A percentile compares a stretch with the other conserved stretches of the same genome.
phyloP scores from a whole-genome alignment of 2,329 filamentous ascomycete genomes.

The Colletotrichum lentis region DNA sequence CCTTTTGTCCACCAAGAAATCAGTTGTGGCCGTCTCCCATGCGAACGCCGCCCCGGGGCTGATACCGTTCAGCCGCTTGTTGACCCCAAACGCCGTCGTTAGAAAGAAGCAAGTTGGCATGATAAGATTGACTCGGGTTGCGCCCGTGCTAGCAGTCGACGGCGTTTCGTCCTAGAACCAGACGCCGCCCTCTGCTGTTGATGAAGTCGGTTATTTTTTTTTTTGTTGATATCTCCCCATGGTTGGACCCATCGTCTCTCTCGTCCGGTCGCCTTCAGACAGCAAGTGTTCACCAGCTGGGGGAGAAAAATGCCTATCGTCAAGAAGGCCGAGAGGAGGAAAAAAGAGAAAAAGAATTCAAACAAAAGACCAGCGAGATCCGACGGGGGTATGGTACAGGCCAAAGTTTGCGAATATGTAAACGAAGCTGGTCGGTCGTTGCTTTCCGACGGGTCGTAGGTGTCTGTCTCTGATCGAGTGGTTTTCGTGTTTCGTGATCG shows the following conservation, averaged over 20 bases:
- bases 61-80: constrained; percentile 36
- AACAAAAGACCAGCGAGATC: constrained; percentile 37
- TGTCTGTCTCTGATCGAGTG: constrained; percentile 24
- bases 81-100: constrained; percentile 35
- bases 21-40: constrained; percentile 35
- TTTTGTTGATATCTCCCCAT: not conserved
- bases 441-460: constrained; percentile 27
- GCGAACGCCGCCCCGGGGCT: constrained; percentile 35
- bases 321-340: constrained; percentile 29
- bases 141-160: constrained; percentile 15
- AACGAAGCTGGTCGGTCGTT: constrained; percentile 34
- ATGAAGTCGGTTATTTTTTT: constrained; percentile 16
- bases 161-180: constrained; percentile 16
- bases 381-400: constrained; percentile 37
- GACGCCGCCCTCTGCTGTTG: constrained; percentile 13
- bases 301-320: constrained; percentile 31
- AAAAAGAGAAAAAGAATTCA: constrained; percentile 36
- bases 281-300: constrained; percentile 27
- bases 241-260: constrained; percentile 25
- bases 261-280: constrained; percentile 32
- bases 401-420: constrained; percentile 38
- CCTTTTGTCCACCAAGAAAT: constrained; percentile 33
- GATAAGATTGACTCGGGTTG: constrained; percentile 33
- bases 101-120: constrained; percentile 31
- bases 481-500: constrained; percentile 35